These are phyloP conservation scores for Pythium aquatile DNA, from an alignment of 352 stramenopile genomes.

Conservation along the genomic window DNA sequence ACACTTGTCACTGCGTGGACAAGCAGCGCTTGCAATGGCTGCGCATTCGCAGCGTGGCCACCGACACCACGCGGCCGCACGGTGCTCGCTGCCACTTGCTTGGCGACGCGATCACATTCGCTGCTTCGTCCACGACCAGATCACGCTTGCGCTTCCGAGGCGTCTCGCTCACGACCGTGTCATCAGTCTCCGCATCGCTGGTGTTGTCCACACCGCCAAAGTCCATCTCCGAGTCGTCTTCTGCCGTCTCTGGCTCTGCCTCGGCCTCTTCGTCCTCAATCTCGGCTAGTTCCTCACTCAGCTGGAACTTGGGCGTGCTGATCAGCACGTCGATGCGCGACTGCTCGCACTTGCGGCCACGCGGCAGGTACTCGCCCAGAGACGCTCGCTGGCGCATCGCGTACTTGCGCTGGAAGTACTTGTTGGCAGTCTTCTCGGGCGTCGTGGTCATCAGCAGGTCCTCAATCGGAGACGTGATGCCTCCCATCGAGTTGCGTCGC, in stretches of 20 bases:
- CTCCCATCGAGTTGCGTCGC: neutral
- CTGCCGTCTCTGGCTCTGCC: constrained; percentile 1
- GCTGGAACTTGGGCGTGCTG: constrained; percentile 19
- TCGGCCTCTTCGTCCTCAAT: constrained; percentile 4
- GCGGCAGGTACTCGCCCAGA: constrained; percentile 17
- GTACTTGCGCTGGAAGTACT: constrained; percentile 27
- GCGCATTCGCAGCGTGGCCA: constrained; percentile 18
- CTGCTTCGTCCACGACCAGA: constrained; percentile 21
- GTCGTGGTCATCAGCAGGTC: constrained; percentile 19
- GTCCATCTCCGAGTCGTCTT: constrained; percentile 5
- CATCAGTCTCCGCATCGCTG: constrained; percentile 4
- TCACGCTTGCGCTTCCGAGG: constrained; percentile 20
- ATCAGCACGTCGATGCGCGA: constrained; percentile 25
- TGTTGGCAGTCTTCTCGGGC: constrained; percentile 20
- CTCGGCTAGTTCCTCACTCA: constrained; percentile 17
- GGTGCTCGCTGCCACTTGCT: constrained; percentile 27
- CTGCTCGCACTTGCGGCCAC: constrained; percentile 21
- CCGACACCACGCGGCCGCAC: constrained; percentile 24
- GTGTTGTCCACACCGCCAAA: neutral
- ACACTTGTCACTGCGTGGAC: neutral
- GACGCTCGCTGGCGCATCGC: constrained; percentile 21
- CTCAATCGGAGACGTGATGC: constrained; percentile 5
- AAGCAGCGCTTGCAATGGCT: constrained; percentile 18
- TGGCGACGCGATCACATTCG: neutral
- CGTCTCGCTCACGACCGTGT: neutral